Conservation (phyloP, 148 eudicot genomes). For the Silene uniflora region DNA sequence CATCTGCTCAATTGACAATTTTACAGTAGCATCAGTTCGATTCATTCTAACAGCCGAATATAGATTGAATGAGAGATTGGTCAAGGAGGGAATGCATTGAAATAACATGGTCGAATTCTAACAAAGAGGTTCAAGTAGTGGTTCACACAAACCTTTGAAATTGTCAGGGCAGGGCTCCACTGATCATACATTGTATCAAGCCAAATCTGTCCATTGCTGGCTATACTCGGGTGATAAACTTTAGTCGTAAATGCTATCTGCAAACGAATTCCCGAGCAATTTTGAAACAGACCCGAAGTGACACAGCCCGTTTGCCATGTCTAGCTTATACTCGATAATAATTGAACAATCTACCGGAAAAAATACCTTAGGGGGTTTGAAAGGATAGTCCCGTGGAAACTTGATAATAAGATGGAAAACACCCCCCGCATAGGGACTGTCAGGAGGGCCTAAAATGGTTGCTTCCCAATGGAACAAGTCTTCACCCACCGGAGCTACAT, state of each 20-base stretch:
- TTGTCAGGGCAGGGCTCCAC: slow-evolving; percentile 38
- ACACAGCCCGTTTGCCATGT: too few relatives aligned
- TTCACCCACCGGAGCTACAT: slow-evolving; percentile 35
- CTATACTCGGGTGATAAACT: slow-evolving; percentile 39
- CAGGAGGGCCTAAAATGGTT: slow-evolving; percentile 36
- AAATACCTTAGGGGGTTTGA: slow-evolving; percentile 40
- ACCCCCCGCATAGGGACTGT: slow-evolving; percentile 36
- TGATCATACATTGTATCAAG: slow-evolving; percentile 37
- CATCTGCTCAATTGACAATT: slow-evolving; percentile 34
- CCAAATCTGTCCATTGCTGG: slow-evolving; percentile 39
- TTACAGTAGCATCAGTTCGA: too few relatives aligned
- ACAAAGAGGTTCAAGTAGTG: background rate
- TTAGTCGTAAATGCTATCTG: slow-evolving; percentile 56
- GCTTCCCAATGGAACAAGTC: slow-evolving; percentile 43
- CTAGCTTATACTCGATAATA: too few relatives aligned
- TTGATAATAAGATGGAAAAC: slow-evolving; percentile 36
- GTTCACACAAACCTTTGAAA: slow-evolving; percentile 34
- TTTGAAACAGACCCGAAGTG: too few relatives aligned
- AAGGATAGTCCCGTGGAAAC: slow-evolving; percentile 40
- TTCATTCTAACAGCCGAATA: too few relatives aligned
- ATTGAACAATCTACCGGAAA: background rate
- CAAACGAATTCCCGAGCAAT: background rate
- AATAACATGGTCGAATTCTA: too few relatives aligned
- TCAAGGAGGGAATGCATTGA: too few relatives aligned
- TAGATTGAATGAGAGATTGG: too few relatives aligned